Evolutionary conservation across 805 yeast species (phyloP).

Genomic region (Yamadazyma takamatsuzukensis): DNA sequence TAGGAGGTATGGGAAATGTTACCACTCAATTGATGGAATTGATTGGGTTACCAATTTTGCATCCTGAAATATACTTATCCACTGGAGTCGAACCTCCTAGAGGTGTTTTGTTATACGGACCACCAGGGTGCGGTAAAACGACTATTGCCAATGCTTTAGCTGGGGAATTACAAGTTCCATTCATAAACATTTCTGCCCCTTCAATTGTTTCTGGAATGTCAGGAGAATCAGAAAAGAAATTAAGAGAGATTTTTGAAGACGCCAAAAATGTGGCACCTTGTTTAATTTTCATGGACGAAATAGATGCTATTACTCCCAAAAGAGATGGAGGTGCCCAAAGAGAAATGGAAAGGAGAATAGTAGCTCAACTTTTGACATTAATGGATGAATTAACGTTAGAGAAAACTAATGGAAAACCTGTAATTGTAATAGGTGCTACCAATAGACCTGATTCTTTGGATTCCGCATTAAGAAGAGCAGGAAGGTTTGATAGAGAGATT

Average conservation of each 20-base stretch:
- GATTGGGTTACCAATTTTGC: constrained; percentile 86
- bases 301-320: constrained; percentile 97
- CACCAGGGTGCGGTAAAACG: constrained; percentile 99
- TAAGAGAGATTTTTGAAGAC: constrained; percentile 90
- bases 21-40: constrained; percentile 84
- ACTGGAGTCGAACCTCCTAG: constrained; percentile 96
- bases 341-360: constrained; percentile 96
- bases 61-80: constrained; percentile 83
- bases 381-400: constrained; percentile 90
- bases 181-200: constrained; percentile 88
- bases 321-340: constrained; percentile 94
- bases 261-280: constrained; percentile 91
- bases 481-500: constrained; percentile 93
- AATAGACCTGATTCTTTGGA: constrained; percentile 95
- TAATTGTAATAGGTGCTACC: constrained; percentile 92
- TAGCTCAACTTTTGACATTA: constrained; percentile 89
- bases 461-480: constrained; percentile 93
- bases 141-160: constrained; percentile 95
- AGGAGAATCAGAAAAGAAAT: constrained; percentile 95
- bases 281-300: constrained; percentile 89
- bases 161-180: constrained; percentile 91
- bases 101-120: constrained; percentile 92
- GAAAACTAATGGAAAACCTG: constrained; percentile 90
- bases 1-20: constrained; percentile 90
- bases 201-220: constrained; percentile 98